phyloP scores from a whole-genome alignment of 176 grass and related monocot genomes.

The Puccinellia tenuiflora region DNA sequence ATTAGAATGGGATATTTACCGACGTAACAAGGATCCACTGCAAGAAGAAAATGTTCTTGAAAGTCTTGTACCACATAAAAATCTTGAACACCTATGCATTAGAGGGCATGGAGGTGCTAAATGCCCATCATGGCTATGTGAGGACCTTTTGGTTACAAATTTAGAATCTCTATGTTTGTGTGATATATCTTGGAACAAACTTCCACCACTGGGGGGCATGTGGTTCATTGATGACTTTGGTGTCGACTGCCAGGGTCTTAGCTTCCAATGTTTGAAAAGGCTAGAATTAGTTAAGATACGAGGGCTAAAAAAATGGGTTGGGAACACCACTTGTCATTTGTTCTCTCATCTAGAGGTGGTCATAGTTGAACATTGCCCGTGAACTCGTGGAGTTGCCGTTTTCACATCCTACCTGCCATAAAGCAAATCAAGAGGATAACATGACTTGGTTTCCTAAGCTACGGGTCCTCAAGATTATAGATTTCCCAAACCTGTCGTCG shows the following conservation, averaged over 20 bases:
- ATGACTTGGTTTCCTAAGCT: not conserved
- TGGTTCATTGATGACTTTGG: not conserved
- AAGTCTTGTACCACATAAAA: not conserved
- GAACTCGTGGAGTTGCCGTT: not conserved
- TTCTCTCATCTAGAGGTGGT: not conserved
- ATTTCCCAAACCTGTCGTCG: not conserved
- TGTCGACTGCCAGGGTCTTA: no score
- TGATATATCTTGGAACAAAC: not conserved
- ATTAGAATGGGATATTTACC: not conserved
- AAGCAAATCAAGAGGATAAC: not conserved
- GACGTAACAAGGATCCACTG: fast-evolving
- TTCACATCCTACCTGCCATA: fast-evolving
- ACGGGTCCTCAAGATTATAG: fast-evolving
- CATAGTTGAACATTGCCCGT: not conserved
- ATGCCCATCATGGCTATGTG: not conserved
- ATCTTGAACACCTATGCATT: not conserved
- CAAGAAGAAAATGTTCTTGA: not conserved
- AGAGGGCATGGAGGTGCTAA: not conserved
- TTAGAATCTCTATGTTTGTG: not conserved
- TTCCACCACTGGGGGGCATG: not conserved
- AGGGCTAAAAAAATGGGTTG: not conserved
- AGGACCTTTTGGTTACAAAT: not conserved
- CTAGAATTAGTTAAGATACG: not conserved
- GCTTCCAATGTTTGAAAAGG: not conserved
- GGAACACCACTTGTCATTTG: not conserved